Conservation (phyloP, 352 stramenopile species). For the Globisporangium paroecandrum region DNA sequence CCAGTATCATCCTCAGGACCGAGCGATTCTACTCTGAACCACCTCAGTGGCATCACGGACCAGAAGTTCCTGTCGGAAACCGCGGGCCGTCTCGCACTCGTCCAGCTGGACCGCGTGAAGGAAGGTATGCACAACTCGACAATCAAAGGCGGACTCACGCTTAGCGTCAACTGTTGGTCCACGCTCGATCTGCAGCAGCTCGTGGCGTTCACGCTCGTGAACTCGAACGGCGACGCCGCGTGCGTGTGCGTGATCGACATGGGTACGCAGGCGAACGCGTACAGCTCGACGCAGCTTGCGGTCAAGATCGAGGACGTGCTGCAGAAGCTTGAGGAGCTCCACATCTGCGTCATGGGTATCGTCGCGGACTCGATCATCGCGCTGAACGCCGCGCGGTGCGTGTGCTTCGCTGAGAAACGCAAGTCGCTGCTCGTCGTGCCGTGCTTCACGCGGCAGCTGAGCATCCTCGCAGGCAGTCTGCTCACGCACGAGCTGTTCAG, state of each 20-base stretch:
- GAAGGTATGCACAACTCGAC: slow-evolving; percentile 81
- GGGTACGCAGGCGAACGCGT: slow-evolving; percentile 24
- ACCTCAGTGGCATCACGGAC: slow-evolving; percentile 22
- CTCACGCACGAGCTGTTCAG: slow-evolving; percentile 52
- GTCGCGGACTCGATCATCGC: slow-evolving; percentile 63
- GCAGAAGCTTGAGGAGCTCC: slow-evolving; percentile 38
- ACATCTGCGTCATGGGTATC: slow-evolving; percentile 72
- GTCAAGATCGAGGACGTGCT: slow-evolving; percentile 60
- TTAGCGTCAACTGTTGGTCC: slow-evolving; percentile 70
- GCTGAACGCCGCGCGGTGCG: slow-evolving; percentile 49
- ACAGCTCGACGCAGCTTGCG: slow-evolving; percentile 27
- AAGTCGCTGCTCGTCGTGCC: slow-evolving; percentile 61
- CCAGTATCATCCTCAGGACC: neutral
- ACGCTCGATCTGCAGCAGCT: slow-evolving; percentile 64
- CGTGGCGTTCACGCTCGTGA: slow-evolving; percentile 72
- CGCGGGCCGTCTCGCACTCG: slow-evolving; percentile 29
- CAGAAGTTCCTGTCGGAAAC: slow-evolving; percentile 36
- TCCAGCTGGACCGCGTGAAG: slow-evolving; percentile 75
- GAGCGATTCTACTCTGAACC: neutral
- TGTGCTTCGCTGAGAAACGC: slow-evolving; percentile 37
- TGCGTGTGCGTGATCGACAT: slow-evolving; percentile 66
- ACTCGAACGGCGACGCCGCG: slow-evolving; percentile 72
- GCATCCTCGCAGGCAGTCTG: slow-evolving; percentile 48
- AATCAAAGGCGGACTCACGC: slow-evolving; percentile 72
- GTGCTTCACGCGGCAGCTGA: slow-evolving; percentile 55